Conservation (phyloP, 2,329 filamentous ascomycete genomes). For the Hypoxylon sp. region DNA sequence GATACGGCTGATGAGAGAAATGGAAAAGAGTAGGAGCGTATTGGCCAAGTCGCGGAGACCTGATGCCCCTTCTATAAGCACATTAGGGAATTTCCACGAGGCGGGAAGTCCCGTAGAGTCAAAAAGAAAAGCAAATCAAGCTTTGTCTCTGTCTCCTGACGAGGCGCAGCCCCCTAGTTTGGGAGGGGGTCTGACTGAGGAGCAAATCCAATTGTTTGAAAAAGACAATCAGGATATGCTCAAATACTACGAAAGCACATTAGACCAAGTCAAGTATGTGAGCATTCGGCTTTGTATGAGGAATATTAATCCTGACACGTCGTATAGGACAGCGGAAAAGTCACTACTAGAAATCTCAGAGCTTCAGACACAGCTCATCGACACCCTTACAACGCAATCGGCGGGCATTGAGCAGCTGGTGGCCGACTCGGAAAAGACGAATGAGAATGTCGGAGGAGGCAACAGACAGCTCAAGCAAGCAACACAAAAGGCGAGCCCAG, state of each 20-base stretch:
- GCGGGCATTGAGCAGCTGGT: slow-evolving; percentile 92
- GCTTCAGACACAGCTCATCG: slow-evolving; percentile 87
- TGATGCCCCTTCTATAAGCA: slow-evolving; percentile 38
- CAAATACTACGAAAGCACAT: slow-evolving; percentile 91
- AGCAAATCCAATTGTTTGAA: slow-evolving; percentile 94
- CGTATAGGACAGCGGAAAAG: slow-evolving; percentile 81
- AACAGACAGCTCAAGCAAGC: slow-evolving; percentile 94
- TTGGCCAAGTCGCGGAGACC: slow-evolving; percentile 73
- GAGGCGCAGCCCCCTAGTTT: slow-evolving; percentile 43
- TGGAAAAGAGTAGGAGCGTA: slow-evolving; percentile 90
- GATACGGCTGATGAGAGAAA: slow-evolving; percentile 81
- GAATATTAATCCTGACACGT: slow-evolving; percentile 8
- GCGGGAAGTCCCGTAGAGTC: slow-evolving; percentile 32
- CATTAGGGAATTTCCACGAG: slow-evolving; percentile 35
- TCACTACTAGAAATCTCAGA: slow-evolving; percentile 93
- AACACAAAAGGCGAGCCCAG: slow-evolving; percentile 75
- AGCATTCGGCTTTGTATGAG: background rate
- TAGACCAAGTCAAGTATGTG: slow-evolving; percentile 91
- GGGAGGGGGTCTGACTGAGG: slow-evolving; percentile 73
- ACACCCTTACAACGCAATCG: slow-evolving; percentile 85
- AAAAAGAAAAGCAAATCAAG: slow-evolving; percentile 40
- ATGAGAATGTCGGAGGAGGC: slow-evolving; percentile 86
- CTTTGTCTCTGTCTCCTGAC: slow-evolving; percentile 44
- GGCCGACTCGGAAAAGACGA: slow-evolving; percentile 81
- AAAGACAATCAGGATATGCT: slow-evolving; percentile 93